These are phyloP conservation scores for Datisca glomerata DNA, from an alignment of 306 rosid species.

Conservation along the genomic window DNA sequence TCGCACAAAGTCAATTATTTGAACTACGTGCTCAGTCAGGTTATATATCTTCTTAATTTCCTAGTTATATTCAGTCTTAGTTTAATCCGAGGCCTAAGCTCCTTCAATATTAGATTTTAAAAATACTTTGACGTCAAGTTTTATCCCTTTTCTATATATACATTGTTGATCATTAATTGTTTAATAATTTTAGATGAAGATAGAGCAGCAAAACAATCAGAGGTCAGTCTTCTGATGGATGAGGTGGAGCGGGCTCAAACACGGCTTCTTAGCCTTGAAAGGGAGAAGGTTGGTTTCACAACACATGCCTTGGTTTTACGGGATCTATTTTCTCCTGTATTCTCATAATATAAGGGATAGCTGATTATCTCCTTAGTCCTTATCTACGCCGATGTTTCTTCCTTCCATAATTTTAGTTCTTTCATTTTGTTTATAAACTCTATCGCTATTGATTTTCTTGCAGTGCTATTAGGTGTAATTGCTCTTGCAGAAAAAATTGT, in stretches of 20 bases:
- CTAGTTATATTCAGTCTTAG: conserved; percentile 5
- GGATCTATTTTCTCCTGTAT: background rate
- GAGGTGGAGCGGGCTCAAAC: conserved; percentile 60
- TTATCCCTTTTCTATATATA: background rate
- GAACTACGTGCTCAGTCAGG: conserved; percentile 97
- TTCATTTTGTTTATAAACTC: too few species aligned
- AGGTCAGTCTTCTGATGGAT: conserved; percentile 68
- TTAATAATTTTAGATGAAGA: conserved; percentile 55
- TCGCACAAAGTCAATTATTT: conserved; percentile 92
- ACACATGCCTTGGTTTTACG: background rate
- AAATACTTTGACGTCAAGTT: background rate
- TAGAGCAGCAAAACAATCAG: conserved; percentile 82
- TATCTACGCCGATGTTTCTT: too few species aligned
- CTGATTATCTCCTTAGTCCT: background rate
- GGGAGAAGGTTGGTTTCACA: conserved; percentile 35
- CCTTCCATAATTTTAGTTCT: too few species aligned
- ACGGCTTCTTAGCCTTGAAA: conserved; percentile 53
- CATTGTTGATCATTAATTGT: conserved; percentile 2
- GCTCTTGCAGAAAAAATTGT: too few species aligned
- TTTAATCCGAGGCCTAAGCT: background rate
- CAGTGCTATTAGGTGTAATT: too few species aligned
- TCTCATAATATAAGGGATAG: background rate
- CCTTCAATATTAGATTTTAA: background rate
- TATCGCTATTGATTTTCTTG: too few species aligned
- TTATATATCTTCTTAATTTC: conserved; percentile 19